phyloP scores from a whole-genome alignment of 106 monocot species.

The Dendrobium huoshanense region DNA sequence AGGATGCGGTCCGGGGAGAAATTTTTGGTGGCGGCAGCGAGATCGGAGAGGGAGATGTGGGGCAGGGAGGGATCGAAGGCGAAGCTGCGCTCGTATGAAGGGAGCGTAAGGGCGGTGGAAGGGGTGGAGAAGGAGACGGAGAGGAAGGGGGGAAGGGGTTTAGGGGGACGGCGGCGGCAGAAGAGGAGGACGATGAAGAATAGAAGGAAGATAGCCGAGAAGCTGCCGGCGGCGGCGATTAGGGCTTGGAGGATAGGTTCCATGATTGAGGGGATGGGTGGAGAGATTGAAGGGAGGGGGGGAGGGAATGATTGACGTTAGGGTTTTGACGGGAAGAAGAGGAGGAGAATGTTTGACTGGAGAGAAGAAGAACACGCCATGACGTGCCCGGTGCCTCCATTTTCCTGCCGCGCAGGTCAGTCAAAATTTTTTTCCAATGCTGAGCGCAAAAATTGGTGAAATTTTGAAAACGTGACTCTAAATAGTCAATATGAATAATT shows the following conservation, averaged over 20 bases:
- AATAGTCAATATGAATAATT: too few relatives aligned
- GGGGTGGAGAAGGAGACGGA: neutral
- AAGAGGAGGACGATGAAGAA: conserved; percentile 26
- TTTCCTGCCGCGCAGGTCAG: neutral
- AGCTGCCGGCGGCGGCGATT: conserved; percentile 43
- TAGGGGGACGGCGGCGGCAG: conserved; percentile 11
- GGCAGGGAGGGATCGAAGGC: conserved; percentile 47
- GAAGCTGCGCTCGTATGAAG: conserved; percentile 6
- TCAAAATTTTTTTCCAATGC: neutral
- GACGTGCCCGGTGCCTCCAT: neutral
- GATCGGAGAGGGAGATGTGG: conserved; percentile 55
- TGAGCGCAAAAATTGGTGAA: too few relatives aligned
- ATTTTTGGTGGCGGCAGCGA: conserved; percentile 48
- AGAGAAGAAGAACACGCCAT: neutral
- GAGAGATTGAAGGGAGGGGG: neutral
- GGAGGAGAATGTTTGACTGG: neutral
- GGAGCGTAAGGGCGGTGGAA: neutral
- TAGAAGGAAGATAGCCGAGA: conserved; percentile 34
- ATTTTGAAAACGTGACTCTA: too few relatives aligned
- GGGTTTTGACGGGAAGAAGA: neutral
- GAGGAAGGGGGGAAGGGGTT: neutral
- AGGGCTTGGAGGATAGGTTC: conserved; percentile 33
- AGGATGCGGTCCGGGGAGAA: conserved; percentile 68
- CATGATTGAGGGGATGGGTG: conserved; percentile 20
- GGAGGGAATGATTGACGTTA: neutral